Evolutionary conservation across 169 alveolate species (phyloP).

Genomic region (Plasmodium yoelii): DNA sequence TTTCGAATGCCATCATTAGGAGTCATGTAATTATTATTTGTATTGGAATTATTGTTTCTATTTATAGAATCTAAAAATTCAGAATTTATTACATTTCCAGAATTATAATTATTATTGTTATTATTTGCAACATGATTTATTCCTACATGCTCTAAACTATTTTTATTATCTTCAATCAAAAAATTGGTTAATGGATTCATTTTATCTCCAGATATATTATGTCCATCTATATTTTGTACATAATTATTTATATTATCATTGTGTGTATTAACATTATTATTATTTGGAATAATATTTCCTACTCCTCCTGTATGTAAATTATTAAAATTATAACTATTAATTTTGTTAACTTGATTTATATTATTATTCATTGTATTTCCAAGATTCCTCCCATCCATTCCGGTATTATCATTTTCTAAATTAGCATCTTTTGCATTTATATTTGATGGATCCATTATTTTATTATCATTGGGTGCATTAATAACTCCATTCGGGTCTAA

Average conservation of each 20-base stretch:
- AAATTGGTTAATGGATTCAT: too few species aligned
- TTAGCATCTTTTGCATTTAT: too few species aligned
- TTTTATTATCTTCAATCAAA: too few species aligned
- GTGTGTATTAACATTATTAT: not conserved
- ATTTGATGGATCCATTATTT: too few species aligned
- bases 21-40: too few species aligned
- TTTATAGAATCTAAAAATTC: too few species aligned
- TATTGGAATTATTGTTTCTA: too few species aligned
- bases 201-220: not conserved
- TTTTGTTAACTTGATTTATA: conserved; percentile 3
- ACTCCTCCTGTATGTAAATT: conserved; percentile 7
- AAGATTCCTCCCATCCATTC: not conserved
- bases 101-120: too few species aligned
- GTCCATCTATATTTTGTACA: not conserved
- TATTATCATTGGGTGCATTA: not conserved
- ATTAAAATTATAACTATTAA: not conserved
- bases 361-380: conserved; percentile 1
- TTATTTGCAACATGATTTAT: too few species aligned
- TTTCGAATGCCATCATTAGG: too few species aligned
- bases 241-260: not conserved
- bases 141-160: too few species aligned
- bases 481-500: not conserved
- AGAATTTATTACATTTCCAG: too few species aligned
- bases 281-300: not conserved
- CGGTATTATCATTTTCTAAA: conserved; percentile 1